These are phyloP conservation scores for Colletotrichum gigasporum DNA, from an alignment of 2,329 filamentous ascomycete species.

Conservation along the genomic window DNA sequence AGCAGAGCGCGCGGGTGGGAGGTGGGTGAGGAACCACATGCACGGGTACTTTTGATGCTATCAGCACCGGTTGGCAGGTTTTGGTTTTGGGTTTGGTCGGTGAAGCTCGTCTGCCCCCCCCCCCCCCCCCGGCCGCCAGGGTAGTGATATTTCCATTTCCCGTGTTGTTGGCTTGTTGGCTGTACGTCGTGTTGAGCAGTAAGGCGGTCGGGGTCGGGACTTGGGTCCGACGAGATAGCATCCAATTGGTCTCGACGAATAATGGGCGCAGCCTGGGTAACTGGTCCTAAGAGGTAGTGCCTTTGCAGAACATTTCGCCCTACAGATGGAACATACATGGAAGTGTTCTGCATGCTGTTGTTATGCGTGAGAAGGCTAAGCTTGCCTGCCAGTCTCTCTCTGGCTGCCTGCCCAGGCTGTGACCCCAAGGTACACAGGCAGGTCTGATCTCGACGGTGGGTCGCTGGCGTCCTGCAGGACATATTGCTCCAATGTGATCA, in stretches of 20 bases:
- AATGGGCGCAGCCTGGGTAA: too few relatives aligned
- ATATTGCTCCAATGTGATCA: conserved; percentile 2
- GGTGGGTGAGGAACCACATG: conserved; percentile 2
- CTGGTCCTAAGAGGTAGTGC: too few relatives aligned
- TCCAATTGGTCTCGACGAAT: too few relatives aligned
- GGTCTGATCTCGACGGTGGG: neutral
- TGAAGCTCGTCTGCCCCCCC: too few relatives aligned
- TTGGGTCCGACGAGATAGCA: too few relatives aligned
- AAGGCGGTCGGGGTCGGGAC: too few relatives aligned
- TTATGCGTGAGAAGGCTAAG: neutral
- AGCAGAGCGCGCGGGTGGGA: conserved; percentile 14
- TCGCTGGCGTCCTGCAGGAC: conserved; percentile 20
- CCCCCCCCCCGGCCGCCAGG: too few relatives aligned
- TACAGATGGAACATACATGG: conserved; percentile 7
- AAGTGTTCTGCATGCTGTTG: conserved; percentile 7
- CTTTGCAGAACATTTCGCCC: neutral
- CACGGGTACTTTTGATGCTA: neutral
- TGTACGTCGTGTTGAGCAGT: too few relatives aligned
- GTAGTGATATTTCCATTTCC: too few relatives aligned
- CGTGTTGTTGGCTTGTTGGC: too few relatives aligned
- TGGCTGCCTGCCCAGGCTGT: neutral
- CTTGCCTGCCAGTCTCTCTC: neutral
- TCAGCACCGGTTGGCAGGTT: neutral
- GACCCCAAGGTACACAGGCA: neutral
- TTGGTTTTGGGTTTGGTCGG: too few relatives aligned